Percentiles rank a stretch among this genome's conserved stretches.
Conservation (phyloP, 1,284 basidiomycete species). For the Pterula multifida region DNA sequence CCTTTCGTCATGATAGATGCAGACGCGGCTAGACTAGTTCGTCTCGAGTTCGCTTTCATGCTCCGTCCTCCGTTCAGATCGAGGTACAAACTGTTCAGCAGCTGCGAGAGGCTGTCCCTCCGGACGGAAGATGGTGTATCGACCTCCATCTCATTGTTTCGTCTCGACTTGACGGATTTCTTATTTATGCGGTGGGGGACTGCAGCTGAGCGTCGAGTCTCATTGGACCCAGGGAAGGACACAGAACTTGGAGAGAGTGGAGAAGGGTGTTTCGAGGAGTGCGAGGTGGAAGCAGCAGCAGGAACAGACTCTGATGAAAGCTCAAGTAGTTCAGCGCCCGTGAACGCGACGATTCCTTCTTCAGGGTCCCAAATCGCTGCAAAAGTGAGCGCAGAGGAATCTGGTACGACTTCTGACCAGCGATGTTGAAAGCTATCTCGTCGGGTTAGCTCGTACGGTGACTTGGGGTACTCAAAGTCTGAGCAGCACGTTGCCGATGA, state of each 20-base stretch:
- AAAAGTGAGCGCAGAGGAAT: conserved; percentile 41
- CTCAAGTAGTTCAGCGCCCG: conserved; percentile 33
- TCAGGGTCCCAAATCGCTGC: conserved; percentile 46
- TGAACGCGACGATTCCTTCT: conserved; percentile 44
- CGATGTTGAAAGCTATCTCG: conserved; percentile 15
- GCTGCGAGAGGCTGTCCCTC: background rate
- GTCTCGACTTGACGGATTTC: background rate
- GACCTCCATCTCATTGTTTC: background rate
- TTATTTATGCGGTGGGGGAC: background rate
- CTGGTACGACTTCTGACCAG: conserved; percentile 46
- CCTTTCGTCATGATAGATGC: background rate
- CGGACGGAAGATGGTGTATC: background rate
- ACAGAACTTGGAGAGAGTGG: background rate
- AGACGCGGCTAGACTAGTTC: background rate
- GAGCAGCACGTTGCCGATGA: background rate
- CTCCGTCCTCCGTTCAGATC: background rate
- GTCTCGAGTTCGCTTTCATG: background rate
- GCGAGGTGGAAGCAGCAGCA: background rate
- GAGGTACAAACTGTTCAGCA: background rate
- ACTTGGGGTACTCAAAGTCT: background rate
- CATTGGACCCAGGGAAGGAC: background rate
- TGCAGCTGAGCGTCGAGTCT: background rate
- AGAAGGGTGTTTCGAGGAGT: background rate
- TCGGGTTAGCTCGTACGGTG: background rate
- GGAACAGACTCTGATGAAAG: background rate